These are phyloP conservation scores for Morella rubra DNA, from an alignment of 306 rosid species.

Conservation along the genomic window DNA sequence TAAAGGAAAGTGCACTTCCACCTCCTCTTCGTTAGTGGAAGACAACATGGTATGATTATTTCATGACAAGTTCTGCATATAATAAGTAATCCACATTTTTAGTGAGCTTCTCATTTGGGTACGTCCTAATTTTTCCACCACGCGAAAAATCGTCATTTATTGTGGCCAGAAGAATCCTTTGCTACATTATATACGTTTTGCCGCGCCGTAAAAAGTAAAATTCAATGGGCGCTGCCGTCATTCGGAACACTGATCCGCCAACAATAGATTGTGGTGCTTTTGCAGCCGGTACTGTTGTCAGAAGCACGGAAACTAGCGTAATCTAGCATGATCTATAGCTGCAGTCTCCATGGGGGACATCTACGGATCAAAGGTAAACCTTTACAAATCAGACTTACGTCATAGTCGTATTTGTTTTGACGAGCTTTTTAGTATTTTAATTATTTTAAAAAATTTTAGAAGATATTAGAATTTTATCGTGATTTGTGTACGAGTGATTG, in stretches of 20 bases:
- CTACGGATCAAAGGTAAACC: too few relatives aligned
- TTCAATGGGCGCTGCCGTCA: background rate
- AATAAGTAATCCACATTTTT: conserved; percentile 15
- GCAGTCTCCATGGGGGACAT: background rate
- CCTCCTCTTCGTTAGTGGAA: conserved; percentile 40
- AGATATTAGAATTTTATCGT: too few relatives aligned
- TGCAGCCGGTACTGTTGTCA: background rate
- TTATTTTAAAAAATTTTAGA: too few relatives aligned
- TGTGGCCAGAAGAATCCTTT: background rate
- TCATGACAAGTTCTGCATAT: background rate
- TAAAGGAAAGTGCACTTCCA: conserved; percentile 25
- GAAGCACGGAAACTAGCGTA: too few relatives aligned
- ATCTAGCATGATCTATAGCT: too few relatives aligned
- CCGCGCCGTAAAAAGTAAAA: background rate
- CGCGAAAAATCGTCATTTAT: too few relatives aligned
- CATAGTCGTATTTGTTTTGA: too few relatives aligned
- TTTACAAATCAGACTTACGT: too few relatives aligned
- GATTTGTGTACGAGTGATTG: too few relatives aligned
- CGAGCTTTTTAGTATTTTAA: too few relatives aligned
- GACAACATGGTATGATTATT: conserved; percentile 25
- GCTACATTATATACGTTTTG: background rate
- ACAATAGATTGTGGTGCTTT: too few relatives aligned
- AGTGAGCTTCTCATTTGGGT: conserved; percentile 9
- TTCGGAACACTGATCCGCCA: background rate
- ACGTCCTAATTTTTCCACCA: too few relatives aligned